Evolutionary conservation across 1,284 basidiomycete species (phyloP), one percentile per base, ranked within the genome.

Genomic region (Termitomyces sp.): DNA sequence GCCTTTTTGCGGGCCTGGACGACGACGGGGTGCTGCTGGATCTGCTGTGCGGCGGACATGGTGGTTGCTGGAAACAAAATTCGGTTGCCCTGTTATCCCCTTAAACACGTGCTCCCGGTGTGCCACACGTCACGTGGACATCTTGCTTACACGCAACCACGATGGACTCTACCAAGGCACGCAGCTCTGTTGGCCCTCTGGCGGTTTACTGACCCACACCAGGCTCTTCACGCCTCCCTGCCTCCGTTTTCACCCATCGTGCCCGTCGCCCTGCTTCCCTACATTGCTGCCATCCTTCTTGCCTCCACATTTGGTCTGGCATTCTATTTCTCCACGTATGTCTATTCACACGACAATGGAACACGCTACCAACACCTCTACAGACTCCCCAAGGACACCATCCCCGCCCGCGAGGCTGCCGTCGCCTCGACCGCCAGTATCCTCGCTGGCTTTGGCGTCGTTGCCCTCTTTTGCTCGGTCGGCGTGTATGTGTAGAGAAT

Each of bases 241-340:
- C 71, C 74, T 46, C 83, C 89, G 0, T 94, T 92, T 73, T 59
- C 77, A 12, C 90, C 92, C 19, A 71, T 80, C 62, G 69, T 94
- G 55, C 75, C 90, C 17, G 80, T 84, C 36, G 68, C 72, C 0
- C 65, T 85, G 26, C 78, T 95, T 33, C 89, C 90, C 5, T 82
- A 80, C 65, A 73, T 94, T 64, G 88, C 93, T 6, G 79, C 90
- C 65, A 50, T 88, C 61, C 80, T 88, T 61, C 80, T 95, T 54
- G 66, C 80, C 1, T 71, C 80, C 24, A 92, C 92, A 1, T 94
- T 96, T 66, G 80, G 68, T 19, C 81, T 94, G 48, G 81, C 86
- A 0, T 95, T 95, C 76, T 91, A 93, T 75, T 92, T 92, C 70
- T 87, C 92, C 56, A 94, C 90, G 93, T 93, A 68, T 65, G 82